Base-by-base conservation (phyloP, 768 basidiomycete species). In the Mycena crocata region DNA sequence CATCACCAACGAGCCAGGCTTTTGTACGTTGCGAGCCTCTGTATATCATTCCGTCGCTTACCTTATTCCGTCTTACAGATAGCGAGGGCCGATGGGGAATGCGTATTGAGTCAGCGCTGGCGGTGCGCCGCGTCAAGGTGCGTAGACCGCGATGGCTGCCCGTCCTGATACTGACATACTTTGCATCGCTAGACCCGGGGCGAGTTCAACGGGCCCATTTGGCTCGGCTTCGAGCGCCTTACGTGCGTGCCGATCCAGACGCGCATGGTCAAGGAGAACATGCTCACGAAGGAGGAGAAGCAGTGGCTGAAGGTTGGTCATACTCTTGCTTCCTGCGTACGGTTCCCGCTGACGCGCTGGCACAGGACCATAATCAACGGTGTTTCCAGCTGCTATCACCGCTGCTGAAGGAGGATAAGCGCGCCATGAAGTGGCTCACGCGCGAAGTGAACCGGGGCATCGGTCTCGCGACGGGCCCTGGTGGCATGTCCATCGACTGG, bases 201-300 rank as follows among this genome's bases (percentile, higher is more conserved):
- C 68, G 83, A 88, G 68, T 91, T 89, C 75, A 91, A 89, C 67
- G 91, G 90, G 30, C 84, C 89, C 71, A 81, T 87, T 28, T 98
- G 95, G 95, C 86, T 95, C 37, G 93, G 91, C 10, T 98, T 97
- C 76, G 94, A 96, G 78, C 90, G 96, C 5, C 82, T 98, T 71
- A 97, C 96, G 3, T 91, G 93, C 80, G 96, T 98, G 13, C 97
- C 97, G 5, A 98, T 98, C 73, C 93, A 96, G 78, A 93, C 93
- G 2, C 85, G 87, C 71, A 92, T 99, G 89, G 90, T 98, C 56
- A 92, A 94, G 74, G 92, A 90, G 50, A 83, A 76, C 55, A 89
- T 98, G 87, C 86, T 98, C 61, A 89, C 91, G 21, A 93, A 91
- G 75, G 91, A 93, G 66, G 95, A 98, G 82, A 91, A 88, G 68